Evolutionary conservation across 1,284 basidiomycete species (phyloP).

Genomic region (Malassezia psittaci): DNA sequence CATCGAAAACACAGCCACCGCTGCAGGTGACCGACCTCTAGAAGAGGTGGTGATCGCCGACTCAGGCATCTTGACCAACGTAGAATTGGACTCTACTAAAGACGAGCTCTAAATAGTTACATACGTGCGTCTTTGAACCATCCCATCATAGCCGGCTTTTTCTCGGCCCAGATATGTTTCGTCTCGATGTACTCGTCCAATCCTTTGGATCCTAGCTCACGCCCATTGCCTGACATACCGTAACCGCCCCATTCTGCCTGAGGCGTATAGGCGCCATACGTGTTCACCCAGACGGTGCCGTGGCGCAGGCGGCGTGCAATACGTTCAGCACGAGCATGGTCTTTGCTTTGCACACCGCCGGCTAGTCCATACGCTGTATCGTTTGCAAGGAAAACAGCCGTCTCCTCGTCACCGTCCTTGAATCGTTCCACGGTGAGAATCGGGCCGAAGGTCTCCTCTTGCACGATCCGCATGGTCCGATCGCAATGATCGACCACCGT

Average conservation of each 20-base stretch:
- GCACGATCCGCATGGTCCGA: constrained; percentile 46
- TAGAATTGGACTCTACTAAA: constrained; percentile 21
- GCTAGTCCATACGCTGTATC: constrained; percentile 47
- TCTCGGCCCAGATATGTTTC: constrained; percentile 42
- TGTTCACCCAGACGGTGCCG: constrained; percentile 46
- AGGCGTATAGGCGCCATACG: constrained; percentile 41
- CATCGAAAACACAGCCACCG: constrained; percentile 37
- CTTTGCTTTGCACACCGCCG: constrained; percentile 39
- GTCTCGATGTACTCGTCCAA: constrained; percentile 45
- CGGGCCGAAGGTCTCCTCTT: constrained; percentile 46
- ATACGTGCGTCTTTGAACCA: constrained; percentile 41
- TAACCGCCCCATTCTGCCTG: constrained; percentile 47
- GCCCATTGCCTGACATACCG: constrained; percentile 43
- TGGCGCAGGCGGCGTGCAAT: constrained; percentile 39
- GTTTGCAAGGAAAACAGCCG: constrained; percentile 38
- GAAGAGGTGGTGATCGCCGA: constrained; percentile 32
- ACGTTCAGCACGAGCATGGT: constrained; percentile 29
- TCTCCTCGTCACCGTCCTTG: constrained; percentile 39
- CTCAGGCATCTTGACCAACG: constrained; percentile 31
- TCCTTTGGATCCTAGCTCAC: constrained; percentile 42
- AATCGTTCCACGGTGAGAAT: constrained; percentile 46
- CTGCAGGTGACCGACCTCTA: constrained; percentile 30
- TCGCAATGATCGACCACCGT: constrained; percentile 44
- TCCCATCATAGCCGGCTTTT: constrained; percentile 25
- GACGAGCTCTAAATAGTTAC: constrained; percentile 35